These are phyloP conservation scores for Metrosideros polymorpha DNA, from an alignment of 441 rosid species.

Conservation along the genomic window DNA sequence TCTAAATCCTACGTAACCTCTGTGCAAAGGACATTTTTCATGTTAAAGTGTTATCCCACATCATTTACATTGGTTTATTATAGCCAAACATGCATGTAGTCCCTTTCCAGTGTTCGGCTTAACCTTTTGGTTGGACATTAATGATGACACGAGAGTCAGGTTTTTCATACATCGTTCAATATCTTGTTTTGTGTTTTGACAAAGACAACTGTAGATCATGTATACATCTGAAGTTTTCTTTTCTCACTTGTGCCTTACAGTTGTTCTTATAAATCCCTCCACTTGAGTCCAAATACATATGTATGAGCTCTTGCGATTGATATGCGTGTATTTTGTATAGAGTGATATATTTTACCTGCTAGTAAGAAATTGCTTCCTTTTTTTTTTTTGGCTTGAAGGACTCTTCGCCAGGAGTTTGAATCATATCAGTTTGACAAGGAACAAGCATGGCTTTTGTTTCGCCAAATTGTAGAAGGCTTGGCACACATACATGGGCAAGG, in stretches of 20 bases:
- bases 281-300: not conserved
- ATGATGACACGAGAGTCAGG: not conserved
- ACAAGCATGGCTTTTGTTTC: conserved; percentile 76
- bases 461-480: conserved; percentile 97
- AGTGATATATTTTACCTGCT: not conserved
- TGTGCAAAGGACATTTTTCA: not conserved
- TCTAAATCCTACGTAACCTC: not conserved
- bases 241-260: not conserved
- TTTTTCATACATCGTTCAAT: not conserved
- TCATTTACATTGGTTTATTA: not conserved
- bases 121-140: not conserved
- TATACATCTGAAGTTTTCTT: not conserved
- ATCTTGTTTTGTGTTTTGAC: not conserved
- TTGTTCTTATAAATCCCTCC: not conserved
- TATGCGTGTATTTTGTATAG: not conserved
- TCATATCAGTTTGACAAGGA: conserved; percentile 87
- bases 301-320: not conserved
- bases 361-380: not conserved
- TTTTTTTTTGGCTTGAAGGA: conserved; percentile 35
- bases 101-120: not conserved
- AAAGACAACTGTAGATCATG: not conserved
- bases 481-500: conserved; percentile 97
- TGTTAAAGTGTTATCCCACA: not conserved
- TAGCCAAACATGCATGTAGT: not conserved
- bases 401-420: conserved; percentile 84